Base-by-base conservation (phyloP, 2,329 filamentous ascomycete species). In the Claviceps sp. region DNA sequence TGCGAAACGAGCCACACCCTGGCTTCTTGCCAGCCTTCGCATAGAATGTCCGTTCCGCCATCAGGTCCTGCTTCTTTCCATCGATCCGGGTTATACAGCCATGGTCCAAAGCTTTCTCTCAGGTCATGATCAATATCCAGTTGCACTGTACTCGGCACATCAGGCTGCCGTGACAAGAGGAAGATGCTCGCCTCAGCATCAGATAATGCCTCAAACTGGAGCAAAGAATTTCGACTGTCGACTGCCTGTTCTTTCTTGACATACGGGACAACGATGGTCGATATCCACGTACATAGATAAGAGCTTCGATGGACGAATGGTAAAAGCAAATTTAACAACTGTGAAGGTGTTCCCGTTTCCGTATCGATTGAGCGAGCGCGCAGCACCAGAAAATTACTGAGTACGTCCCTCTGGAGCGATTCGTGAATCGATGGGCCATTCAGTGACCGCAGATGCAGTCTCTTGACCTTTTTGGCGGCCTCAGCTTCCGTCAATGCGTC, bases 191-290 rank as follows among this genome's bases (percentile, higher is more conserved):
- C 85, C 9, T 73, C 68, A 46, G 68, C 68, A 48, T 82, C 82
- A 7, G 76, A 72, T 20, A 88, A 66, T 30, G 69, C 69, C 55
- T 84, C 79, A 57, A 90, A 89, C 6, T 77, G 75, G 11, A 75
- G 70, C 20, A 91, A 72, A 0, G 81, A 77, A 14, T 67, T 63
- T 14, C 76, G 64, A 0, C 79, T 75, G 58, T 89, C 82, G 63
- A 87, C 89, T 64, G 87, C 82, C 61, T 79, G 78, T 58, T 82
- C 83, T 22, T 85, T 73, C 48, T 85, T 75, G 38, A 88, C 64
- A 11, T 89, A 71, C 0, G 87, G 87, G 7, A 90, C 68, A 16
- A 87, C 72, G 2, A 76, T 78, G 0, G 84, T 84, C 20, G 86
- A 75, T 61, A 82, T 77, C 85, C 87, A 88, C 0, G 73, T 77